Evolutionary conservation across 768 basidiomycete species (phyloP), one percentile per base, ranked within the genome.

Genomic region (Psilocybe tampanensis): DNA sequence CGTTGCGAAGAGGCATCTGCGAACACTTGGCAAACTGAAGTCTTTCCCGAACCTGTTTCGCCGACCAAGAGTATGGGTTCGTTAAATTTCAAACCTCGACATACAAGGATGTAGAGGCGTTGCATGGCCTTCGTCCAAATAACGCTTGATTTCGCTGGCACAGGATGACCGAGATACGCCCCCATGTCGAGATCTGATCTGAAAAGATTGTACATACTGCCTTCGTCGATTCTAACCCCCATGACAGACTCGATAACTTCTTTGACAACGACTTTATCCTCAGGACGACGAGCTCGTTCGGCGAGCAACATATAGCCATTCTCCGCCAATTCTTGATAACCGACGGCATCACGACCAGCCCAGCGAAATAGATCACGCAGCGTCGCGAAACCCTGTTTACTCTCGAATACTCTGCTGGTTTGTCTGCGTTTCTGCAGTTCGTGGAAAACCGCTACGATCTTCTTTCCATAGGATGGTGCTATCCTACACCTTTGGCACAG

Each of bases 281-380:
- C 95, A 2, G 80, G 76, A 24, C 86, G 83, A 26, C 97, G 82
- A 9, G 92, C 81, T 32, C 97, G 86, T 72, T 98, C 97, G 0
- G 94, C 97, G 12, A 99, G 77, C 11, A 99, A 80, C 95, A 99
- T 98, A 73, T 94, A 98, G 0, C 97, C 97, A 61, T 98, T 93
- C 63, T 95, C 88, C 0, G 96, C 97, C 53, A 99, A 79, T 65
- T 97, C 89, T 66, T 97, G 92, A 69, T 94, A 94, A 8, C 90
- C 88, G 47, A 92, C 75, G 1, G 95, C 94, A 55, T 92, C 92
- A 55, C 97, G 79, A 3, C 88, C 89, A 7, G 95, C 97, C 97
- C 97, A 99, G 43, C 97, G 86, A 74, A 99, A 99, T 17, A 99
- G 76, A 68, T 99, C 97, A 39, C 97, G 92, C 3, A 99, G 82